Evolutionary conservation across 202 grass and related monocot genomes (phyloP).

Genomic region (Tripidium arundinaceum): DNA sequence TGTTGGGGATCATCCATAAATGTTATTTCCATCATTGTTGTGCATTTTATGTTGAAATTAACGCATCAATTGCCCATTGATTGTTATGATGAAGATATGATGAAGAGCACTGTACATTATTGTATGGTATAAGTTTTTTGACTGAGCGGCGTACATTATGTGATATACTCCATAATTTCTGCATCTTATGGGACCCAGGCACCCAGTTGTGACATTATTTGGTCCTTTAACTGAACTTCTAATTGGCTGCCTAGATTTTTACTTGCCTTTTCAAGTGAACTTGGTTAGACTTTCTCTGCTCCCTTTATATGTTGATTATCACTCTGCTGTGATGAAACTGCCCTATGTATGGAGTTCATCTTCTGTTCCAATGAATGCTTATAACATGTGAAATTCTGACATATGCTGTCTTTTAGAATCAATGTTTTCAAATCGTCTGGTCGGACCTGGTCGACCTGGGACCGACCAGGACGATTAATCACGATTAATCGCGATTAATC

Average conservation of each 20-base stretch:
- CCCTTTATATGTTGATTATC: background rate
- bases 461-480: no score
- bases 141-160: background rate
- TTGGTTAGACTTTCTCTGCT: background rate
- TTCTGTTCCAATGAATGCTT: no score
- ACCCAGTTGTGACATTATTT: background rate
- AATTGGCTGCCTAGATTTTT: background rate
- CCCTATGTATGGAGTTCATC: background rate
- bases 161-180: background rate
- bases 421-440: no score
- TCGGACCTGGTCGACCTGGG: no score
- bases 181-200: background rate
- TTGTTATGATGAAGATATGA: background rate
- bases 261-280: background rate
- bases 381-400: no score
- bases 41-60: constrained; percentile 20
- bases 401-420: no score
- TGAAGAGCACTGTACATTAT: background rate
- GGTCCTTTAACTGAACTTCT: background rate
- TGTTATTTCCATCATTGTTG: background rate
- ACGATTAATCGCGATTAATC: no score
- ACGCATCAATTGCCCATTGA: background rate
- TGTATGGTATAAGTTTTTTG: background rate
- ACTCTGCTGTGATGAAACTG: background rate
- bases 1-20: background rate